phyloP scores from a whole-genome alignment of 75 land plant genomes.

The Picea glauca region DNA sequence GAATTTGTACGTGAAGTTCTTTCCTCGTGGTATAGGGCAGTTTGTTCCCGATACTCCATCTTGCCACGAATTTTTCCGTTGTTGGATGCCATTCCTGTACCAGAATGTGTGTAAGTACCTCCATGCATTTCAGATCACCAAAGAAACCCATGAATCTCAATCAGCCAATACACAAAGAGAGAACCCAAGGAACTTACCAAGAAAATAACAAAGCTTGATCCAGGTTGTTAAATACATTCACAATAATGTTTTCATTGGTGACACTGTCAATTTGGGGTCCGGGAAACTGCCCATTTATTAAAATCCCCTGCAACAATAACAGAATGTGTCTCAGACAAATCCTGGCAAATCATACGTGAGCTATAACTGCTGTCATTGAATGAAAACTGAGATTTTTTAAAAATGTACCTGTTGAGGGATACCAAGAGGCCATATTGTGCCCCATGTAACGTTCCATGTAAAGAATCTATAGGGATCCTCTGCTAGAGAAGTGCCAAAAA shows the following conservation, averaged over 20 bases:
- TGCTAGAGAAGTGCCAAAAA: not conserved
- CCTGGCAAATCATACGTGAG: not conserved
- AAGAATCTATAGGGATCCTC: constrained; percentile 39
- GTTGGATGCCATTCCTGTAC: constrained; percentile 83
- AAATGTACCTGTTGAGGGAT: constrained; percentile 18
- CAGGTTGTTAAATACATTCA: constrained; percentile 73
- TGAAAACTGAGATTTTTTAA: constrained; percentile 19
- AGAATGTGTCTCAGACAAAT: too few relatives aligned
- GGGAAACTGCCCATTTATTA: constrained; percentile 90
- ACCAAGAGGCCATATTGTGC: constrained; percentile 36
- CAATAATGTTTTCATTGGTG: constrained; percentile 73
- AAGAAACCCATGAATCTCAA: too few relatives aligned
- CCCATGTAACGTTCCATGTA: constrained; percentile 49
- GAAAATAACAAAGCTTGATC: constrained; percentile 77
- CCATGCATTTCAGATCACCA: too few relatives aligned
- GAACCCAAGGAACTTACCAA: constrained; percentile 40
- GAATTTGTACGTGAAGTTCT: constrained; percentile 71
- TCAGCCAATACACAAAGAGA: too few relatives aligned
- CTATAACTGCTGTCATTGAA: constrained; percentile 12
- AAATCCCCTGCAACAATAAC: constrained; percentile 58
- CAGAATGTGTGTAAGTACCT: not conserved
- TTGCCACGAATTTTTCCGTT: constrained; percentile 89
- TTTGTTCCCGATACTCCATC: constrained; percentile 90
- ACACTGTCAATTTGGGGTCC: constrained; percentile 67
- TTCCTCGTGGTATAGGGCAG: constrained; percentile 78